These are phyloP conservation scores for Nakazawaea pomicola DNA, from an alignment of 805 yeast species.

Conservation along the genomic window DNA sequence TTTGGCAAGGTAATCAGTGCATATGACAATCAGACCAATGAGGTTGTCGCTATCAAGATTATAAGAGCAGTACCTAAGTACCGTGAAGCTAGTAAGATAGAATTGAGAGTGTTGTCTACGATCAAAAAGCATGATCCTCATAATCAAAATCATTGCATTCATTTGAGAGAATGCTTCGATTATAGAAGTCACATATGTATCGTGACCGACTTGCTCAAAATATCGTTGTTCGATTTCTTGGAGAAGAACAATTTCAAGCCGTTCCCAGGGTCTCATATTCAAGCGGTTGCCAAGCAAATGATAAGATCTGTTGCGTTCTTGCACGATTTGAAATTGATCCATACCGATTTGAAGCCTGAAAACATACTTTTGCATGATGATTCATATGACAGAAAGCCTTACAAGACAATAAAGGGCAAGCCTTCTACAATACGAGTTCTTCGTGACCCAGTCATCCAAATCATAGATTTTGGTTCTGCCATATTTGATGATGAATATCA, in stretches of 20 bases:
- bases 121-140: slow-evolving; percentile 65
- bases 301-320: slow-evolving; percentile 80
- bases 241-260: slow-evolving; percentile 78
- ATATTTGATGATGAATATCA: slow-evolving; percentile 93
- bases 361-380: slow-evolving; percentile 70
- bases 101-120: slow-evolving; percentile 75
- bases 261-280: slow-evolving; percentile 93
- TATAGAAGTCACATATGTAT: slow-evolving; percentile 91
- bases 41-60: slow-evolving; percentile 83
- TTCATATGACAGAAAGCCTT: slow-evolving; percentile 34
- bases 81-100: slow-evolving; percentile 92
- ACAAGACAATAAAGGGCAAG: slow-evolving; percentile 29
- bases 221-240: slow-evolving; percentile 85
- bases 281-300: slow-evolving; percentile 81
- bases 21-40: slow-evolving; percentile 55
- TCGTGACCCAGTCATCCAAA: slow-evolving; percentile 74
- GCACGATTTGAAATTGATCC: slow-evolving; percentile 86
- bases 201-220: slow-evolving; percentile 82
- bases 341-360: slow-evolving; percentile 96
- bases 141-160: slow-evolving; percentile 73
- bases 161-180: slow-evolving; percentile 85
- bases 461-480: slow-evolving; percentile 97
- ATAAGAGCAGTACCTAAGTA: slow-evolving; percentile 91
- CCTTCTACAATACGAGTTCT: slow-evolving; percentile 39
- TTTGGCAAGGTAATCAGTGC: slow-evolving; percentile 88